Percentiles rank a stretch among this genome's conserved stretches.
phyloP scores from a whole-genome alignment of 1,284 basidiomycete genomes.

The Calocybe gambosa region DNA sequence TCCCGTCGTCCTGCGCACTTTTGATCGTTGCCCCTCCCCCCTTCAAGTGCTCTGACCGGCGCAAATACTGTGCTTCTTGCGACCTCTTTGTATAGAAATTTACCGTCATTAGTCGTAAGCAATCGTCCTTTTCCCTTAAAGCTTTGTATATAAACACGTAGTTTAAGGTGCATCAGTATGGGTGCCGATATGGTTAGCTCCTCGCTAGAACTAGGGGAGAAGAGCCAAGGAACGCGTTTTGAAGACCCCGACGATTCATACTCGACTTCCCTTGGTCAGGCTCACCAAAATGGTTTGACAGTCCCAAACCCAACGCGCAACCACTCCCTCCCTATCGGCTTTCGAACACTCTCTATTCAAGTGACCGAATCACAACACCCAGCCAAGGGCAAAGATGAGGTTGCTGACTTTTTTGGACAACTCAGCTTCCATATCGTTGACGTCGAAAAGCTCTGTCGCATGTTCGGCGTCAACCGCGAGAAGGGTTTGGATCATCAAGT shows the following conservation, averaged over 20 bases:
- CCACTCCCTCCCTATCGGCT: slow-evolving; percentile 15
- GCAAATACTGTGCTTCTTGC: no score
- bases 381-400: slow-evolving; percentile 12
- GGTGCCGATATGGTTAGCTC: not conserved
- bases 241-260: not conserved
- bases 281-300: slow-evolving; percentile 5
- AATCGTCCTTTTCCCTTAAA: not conserved
- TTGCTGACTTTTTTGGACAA: slow-evolving; percentile 14
- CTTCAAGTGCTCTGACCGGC: not conserved
- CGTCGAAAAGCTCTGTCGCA: slow-evolving; percentile 10
- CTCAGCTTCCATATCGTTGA: slow-evolving; percentile 13
- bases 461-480: slow-evolving; percentile 12
- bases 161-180: not conserved
- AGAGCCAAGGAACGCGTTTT: slow-evolving; percentile 1
- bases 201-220: slow-evolving; percentile 7
- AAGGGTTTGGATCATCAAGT: slow-evolving; percentile 12
- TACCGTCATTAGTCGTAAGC: not conserved
- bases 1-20: not conserved
- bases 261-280: slow-evolving; percentile 1
- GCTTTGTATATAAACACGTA: not conserved
- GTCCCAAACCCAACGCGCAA: not conserved
- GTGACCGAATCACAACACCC: slow-evolving; percentile 15
- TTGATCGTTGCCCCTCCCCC: not conserved
- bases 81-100: not conserved
- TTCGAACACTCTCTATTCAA: slow-evolving; percentile 17